Evolutionary conservation across 2,329 filamentous ascomycete species (phyloP), one percentile per base, ranked within the genome.

Genomic region (Paramyrothecium roridum): DNA sequence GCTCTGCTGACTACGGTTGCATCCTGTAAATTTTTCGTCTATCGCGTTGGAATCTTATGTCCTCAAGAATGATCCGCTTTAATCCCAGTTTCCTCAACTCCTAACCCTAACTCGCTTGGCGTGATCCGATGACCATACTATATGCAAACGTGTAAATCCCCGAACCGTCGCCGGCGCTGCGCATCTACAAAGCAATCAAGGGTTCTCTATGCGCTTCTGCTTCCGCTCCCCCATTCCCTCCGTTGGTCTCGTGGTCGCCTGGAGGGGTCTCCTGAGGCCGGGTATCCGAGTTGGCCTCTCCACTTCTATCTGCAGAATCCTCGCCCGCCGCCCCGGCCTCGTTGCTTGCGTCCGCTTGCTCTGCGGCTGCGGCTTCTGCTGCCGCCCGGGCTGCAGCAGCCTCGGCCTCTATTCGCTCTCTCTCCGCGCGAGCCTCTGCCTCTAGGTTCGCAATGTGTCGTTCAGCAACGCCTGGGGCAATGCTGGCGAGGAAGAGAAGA

Each of bases 401-500:
- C 43, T 73, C 76, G 1, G 72, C 74, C 56, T 81, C 76, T 60
- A 70, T 70, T 23, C 77, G 71, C 57, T 76, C 69, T 45, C 72
- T 66, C 60, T 79, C 79, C 2, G 69, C 74, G 51, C 77, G 72
- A 43, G 76, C 78, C 54, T 81, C 77, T 3, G 78, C 80, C 61
- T 84, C 81, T 2, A 84, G 67, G 48, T 81, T 77, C 22, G 80
- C 81, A 57, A 88, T 87, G 58, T 88, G 85, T 50, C 84, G 74
- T 69, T 88, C 85, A 1, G 84, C 84, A 22, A 88, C 79, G 11
- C 85, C 85, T 1, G 85, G 85, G 2, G 85, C 83, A 57, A 88
- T 79, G 65, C 85, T 88, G 20, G 85, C 85, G 21, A 88, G 72
- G 63, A 88, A 88, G 22, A 88, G 73, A 17, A 88, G 76, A 0